Base-by-base conservation (phyloP, 78 protist species). In the Polysphondylium violaceum region DNA sequence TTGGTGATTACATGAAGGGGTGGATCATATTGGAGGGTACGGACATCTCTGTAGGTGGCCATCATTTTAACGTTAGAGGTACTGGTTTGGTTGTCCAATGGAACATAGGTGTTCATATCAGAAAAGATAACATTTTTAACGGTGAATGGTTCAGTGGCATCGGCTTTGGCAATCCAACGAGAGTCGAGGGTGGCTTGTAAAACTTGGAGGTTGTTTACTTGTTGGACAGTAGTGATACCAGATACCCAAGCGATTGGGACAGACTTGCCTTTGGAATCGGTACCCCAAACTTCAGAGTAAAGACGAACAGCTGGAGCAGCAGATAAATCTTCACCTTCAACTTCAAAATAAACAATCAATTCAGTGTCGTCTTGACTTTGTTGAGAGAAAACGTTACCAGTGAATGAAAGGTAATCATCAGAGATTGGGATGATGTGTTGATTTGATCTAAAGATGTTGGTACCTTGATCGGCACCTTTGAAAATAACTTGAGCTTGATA, bases 341-440 rank as follows among this genome's bases (percentile, higher is more conserved):
- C 89, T 31, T 53, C 69, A 55, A 59, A 60, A 3, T 51, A 36
- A 40, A 78, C 9, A 33, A 41, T 74, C 35, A 88, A 21, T 21
- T 59, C 38, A 38, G 58, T 87, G 29, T 55, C 47, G 21, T 44
- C 27, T 21, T 65, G 58, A n/a, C n/a, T n/a, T 67, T 88, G 87
- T 17, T n/a, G 23, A 1, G 79, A 53, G 23, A 31, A 35, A 51
- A 69, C 94, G 8, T 63, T 25, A 41, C 94, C 94, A n/a, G 79
- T 72, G 50, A 90, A 65, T 2, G 53, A 53, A 6, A 90, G 12
- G 43, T 35, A 67, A 50, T 76, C 61, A 36, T 74, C 40, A n/a
- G 88, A 64, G 0, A 90, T 76, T 81, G 85, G 85, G 61, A 90
- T 71, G 25, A 90, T 40, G 31, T 90, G 94, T 76, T 90, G 94